Evolutionary conservation across 768 basidiomycete genomes (phyloP).

Genomic region (Boletus pseudo-olivaceus): DNA sequence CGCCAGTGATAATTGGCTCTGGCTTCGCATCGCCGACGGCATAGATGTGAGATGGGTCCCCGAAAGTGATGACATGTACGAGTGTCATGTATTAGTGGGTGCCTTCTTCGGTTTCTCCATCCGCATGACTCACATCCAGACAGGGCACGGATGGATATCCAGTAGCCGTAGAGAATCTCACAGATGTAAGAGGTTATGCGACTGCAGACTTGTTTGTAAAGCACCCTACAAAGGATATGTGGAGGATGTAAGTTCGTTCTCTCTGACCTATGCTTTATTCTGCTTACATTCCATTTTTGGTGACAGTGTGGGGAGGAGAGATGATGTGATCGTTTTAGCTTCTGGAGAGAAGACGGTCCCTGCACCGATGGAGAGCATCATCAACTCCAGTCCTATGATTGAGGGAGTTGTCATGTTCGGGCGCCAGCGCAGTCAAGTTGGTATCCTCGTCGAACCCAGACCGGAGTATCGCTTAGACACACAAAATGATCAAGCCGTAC

Average conservation of each 20-base stretch:
- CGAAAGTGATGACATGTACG: conserved; percentile 31
- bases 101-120: background rate
- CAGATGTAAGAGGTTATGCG: conserved; percentile 33
- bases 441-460: conserved; percentile 30
- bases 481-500: background rate
- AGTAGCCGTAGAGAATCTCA: conserved; percentile 28
- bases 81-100: conserved; percentile 35
- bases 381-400: conserved; percentile 16
- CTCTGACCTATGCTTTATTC: background rate
- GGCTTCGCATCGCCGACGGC: conserved; percentile 8
- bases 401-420: conserved; percentile 31
- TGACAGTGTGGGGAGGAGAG: conserved; percentile 35
- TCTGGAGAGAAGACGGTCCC: conserved; percentile 35
- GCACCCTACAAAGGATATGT: conserved; percentile 39
- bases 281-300: background rate
- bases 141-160: conserved; percentile 1
- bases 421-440: conserved; percentile 24
- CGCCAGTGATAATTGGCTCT: conserved; percentile 14
- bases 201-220: conserved; percentile 41
- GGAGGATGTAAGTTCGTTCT: conserved; percentile 9
- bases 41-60: conserved; percentile 28
- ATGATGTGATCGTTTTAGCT: conserved; percentile 31
- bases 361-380: conserved; percentile 27
- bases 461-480: conserved; percentile 10
- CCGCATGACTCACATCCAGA: background rate